Percentiles rank a stretch among this genome's conserved stretches.
These are phyloP conservation scores for Alliaria petiolata DNA, from an alignment of 345 rosid genomes.

Conservation along the genomic window DNA sequence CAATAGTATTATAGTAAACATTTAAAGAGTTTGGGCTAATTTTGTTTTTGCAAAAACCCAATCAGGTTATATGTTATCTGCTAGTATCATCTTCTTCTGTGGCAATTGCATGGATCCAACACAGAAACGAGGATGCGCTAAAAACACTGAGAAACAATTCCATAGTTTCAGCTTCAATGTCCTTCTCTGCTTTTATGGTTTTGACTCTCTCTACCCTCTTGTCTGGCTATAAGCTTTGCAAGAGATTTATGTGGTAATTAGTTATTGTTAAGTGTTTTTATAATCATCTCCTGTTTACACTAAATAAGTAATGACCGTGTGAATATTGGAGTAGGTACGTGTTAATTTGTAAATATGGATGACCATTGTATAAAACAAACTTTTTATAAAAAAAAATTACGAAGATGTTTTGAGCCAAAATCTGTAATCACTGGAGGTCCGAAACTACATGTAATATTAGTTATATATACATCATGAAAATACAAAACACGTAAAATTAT, in stretches of 20 bases:
- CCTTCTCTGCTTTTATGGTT: constrained; percentile 46
- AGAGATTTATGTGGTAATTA: constrained; percentile 63
- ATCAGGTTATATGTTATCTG: constrained; percentile 57
- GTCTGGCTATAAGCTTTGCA: constrained; percentile 83
- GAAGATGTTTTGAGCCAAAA: too few species aligned
- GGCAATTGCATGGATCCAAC: constrained; percentile 43
- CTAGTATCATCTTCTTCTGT: constrained; percentile 62
- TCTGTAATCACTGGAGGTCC: too few species aligned
- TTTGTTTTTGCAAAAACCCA: background rate
- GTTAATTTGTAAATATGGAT: background rate
- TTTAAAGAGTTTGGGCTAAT: too few species aligned
- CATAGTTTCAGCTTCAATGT: constrained; percentile 41
- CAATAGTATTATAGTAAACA: too few species aligned
- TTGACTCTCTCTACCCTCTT: constrained; percentile 41
- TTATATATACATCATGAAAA: background rate
- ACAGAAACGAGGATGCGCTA: constrained; percentile 8
- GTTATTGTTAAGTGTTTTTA: background rate
- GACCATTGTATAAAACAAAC: background rate
- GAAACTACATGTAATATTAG: too few species aligned
- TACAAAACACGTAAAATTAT: background rate
- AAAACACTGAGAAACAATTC: constrained; percentile 41
- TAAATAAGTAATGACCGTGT: background rate
- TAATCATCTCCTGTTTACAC: too few species aligned
- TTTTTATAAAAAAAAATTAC: too few species aligned
- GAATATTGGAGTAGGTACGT: background rate